These are phyloP conservation scores for Parachaetomium inaequale DNA, from an alignment of 495 filamentous ascomycete genomes.

Conservation along the genomic window DNA sequence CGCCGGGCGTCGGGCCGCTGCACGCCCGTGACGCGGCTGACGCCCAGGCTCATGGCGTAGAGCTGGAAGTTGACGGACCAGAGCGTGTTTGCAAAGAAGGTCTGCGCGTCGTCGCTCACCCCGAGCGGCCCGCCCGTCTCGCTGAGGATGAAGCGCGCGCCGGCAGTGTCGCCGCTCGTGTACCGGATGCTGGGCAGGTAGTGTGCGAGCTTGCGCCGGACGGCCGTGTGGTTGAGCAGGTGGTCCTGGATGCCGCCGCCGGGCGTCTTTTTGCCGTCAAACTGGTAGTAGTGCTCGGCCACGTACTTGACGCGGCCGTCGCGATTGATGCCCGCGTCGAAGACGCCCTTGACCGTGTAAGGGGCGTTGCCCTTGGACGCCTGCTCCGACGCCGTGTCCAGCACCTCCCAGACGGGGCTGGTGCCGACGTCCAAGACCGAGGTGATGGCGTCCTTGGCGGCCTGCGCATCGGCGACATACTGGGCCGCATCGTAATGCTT, in stretches of 20 bases:
- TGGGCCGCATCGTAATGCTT: background rate
- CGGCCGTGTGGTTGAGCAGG: background rate
- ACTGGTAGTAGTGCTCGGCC: background rate
- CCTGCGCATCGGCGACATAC: background rate
- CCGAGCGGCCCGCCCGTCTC: background rate
- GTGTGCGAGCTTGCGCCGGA: background rate
- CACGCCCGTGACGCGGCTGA: background rate
- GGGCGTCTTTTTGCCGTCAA: background rate
- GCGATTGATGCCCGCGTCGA: background rate
- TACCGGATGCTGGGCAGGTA: background rate
- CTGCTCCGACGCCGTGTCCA: background rate
- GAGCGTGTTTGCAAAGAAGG: background rate
- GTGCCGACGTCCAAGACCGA: background rate
- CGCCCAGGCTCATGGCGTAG: background rate
- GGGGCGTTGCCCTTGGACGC: background rate
- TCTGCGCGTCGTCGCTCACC: background rate
- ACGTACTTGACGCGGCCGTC: background rate
- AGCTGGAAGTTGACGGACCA: background rate
- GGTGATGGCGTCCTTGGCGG: background rate
- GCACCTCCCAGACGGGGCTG: background rate
- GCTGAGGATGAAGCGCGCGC: background rate
- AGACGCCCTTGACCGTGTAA: background rate
- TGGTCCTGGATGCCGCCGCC: background rate
- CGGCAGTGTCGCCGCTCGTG: background rate
- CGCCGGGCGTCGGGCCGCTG: background rate